Percentiles rank a stretch among this genome's conserved stretches.
Evolutionary conservation across 352 stramenopile genomes (phyloP).

Genomic region (Phytophthora ramorum): DNA sequence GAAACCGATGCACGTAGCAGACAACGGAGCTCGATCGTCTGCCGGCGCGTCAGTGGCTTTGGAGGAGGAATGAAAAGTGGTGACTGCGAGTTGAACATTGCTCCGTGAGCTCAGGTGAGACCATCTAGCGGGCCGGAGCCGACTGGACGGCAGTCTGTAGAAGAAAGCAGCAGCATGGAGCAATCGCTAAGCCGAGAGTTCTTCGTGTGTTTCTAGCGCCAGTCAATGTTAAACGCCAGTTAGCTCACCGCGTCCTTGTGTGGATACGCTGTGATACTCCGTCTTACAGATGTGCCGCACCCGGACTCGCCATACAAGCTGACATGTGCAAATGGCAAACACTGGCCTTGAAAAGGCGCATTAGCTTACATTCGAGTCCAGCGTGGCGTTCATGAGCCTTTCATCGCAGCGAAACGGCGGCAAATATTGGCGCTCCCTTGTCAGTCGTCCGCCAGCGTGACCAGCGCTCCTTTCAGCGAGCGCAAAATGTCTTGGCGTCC

Average conservation of each 20-base stretch:
- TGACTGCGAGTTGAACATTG: constrained; percentile 30
- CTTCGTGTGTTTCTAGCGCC: constrained; percentile 22
- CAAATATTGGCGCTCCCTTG: constrained; percentile 20
- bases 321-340: too few relatives aligned
- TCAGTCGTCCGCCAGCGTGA: neutral
- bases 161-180: constrained; percentile 15
- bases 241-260: constrained; percentile 17
- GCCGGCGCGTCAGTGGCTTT: neutral
- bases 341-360: constrained; percentile 26
- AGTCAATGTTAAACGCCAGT: constrained; percentile 9
- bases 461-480: constrained; percentile 11
- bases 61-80: constrained; percentile 19
- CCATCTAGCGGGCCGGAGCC: constrained; percentile 23
- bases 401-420: constrained; percentile 25
- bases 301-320: neutral
- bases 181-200: neutral
- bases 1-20: constrained; percentile 12
- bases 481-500: constrained; percentile 16
- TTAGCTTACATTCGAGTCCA: constrained; percentile 30
- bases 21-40: constrained; percentile 10
- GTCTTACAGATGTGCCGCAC: neutral
- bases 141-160: constrained; percentile 27
- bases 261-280: constrained; percentile 8
- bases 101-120: constrained; percentile 22
- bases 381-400: constrained; percentile 26